phyloP scores from a whole-genome alignment of 495 filamentous ascomycete genomes.

The Aspergillus asperescens region DNA sequence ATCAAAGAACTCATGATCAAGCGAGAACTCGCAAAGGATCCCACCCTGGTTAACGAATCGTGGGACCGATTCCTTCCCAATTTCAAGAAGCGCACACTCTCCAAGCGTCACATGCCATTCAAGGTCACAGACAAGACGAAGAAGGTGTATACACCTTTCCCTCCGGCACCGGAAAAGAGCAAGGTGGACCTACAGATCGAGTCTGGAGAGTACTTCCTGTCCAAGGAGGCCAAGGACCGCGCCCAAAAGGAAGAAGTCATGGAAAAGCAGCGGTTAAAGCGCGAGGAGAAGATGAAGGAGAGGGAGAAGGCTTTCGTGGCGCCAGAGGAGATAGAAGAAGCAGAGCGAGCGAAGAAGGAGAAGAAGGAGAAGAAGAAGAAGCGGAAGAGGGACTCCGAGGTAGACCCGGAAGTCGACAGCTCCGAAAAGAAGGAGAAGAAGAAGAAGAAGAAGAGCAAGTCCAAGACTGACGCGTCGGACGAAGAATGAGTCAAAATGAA shows the following conservation, averaged over 20 bases:
- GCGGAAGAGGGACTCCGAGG: constrained; percentile 41
- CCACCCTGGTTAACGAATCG: constrained; percentile 75
- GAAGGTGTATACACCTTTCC: constrained; percentile 86
- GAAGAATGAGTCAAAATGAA: constrained; percentile 18
- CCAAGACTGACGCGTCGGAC: constrained; percentile 28
- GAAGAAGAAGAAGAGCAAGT: constrained; percentile 47
- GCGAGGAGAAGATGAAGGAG: constrained; percentile 81
- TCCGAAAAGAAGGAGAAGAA: constrained; percentile 42
- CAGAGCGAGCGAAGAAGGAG: constrained; percentile 43
- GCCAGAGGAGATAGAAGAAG: constrained; percentile 62
- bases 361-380: constrained; percentile 41
- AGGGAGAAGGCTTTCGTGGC: constrained; percentile 79
- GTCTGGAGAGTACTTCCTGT: constrained; percentile 93
- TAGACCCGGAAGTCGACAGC: constrained; percentile 24
- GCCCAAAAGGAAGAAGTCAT: constrained; percentile 70
- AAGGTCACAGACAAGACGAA: constrained; percentile 90
- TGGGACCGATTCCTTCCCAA: constrained; percentile 97
- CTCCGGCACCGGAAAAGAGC: constrained; percentile 76
- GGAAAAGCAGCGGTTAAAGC: constrained; percentile 77
- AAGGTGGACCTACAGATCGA: constrained; percentile 98
- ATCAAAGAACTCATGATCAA: constrained; percentile 99
- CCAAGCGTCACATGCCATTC: constrained; percentile 73
- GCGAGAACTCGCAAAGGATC: constrained; percentile 94
- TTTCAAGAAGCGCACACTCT: constrained; percentile 93
- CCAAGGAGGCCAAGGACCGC: constrained; percentile 84